Evolutionary conservation across 139 green algal genomes (phyloP), one percentile per base, ranked within the genome.

Genomic region (Dunaliella sp.): DNA sequence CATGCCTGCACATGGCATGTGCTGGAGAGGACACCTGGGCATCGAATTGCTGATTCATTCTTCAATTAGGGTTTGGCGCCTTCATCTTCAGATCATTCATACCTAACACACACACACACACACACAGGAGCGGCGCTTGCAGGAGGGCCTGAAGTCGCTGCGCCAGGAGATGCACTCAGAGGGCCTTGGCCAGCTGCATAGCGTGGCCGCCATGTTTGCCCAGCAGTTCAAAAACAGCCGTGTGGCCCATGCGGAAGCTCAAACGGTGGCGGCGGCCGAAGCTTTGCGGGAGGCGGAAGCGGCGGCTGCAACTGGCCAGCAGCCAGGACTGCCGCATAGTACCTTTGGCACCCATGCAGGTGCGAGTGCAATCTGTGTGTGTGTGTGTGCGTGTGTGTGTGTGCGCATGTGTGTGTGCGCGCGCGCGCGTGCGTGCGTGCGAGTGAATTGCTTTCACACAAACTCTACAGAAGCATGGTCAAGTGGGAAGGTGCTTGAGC

Each of bases 191-290:
- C 72, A 89, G 72, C 83, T 91, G 30, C 76, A 81, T n/a, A 78
- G 87, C 26, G 86, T 91, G 36, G 48, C 88, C 1, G 26, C 79
- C 36, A 79, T 87, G 30, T 91, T 91, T 78, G 83, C 88, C 34
- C 65, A 89, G 80, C 85, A 89, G 72, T 37, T 91, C 31, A 88
- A 33, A 31, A 38, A 65, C 36, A 89, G 89, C 86, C 79, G 81
- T n/a, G 80, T 89, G 2, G 74, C 79, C 16, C 88, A 91, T 38
- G 86, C 88, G 0, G 74, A 85, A 21, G 88, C 79, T 37, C 87
- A 90, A 73, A 90, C 87, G n/a, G n/a, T 16, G 16, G 48, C 48
- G n/a, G n/a, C 48, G 16, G 48, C 48, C 48, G 48, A 65, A 26
- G 48, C 48, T 7, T 16, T 65, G 16, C 48, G 48, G 16, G 48